Conservation (phyloP, 2,329 filamentous ascomycete species). For the Alternaria burnsii region DNA sequence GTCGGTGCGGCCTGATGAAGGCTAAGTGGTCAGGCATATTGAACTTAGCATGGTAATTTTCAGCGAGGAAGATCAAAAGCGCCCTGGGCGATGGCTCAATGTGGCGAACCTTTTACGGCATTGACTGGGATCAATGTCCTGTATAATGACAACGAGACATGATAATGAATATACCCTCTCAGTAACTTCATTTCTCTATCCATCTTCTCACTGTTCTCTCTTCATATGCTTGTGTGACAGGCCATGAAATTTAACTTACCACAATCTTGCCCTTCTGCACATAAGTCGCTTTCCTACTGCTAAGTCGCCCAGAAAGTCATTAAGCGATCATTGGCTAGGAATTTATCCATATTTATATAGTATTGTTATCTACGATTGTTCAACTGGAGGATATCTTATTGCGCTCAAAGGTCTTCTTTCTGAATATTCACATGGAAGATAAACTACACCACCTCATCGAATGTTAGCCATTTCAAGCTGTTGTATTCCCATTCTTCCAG, state of each 20-base stretch:
- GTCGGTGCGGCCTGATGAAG: background rate
- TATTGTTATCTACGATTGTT: too few relatives aligned
- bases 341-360: too few relatives aligned
- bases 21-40: constrained; percentile 6
- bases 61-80: constrained; percentile 16
- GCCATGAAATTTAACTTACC: too few relatives aligned
- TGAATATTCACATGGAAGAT: background rate
- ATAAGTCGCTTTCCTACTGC: too few relatives aligned
- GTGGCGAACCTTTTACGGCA: constrained; percentile 12
- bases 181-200: background rate
- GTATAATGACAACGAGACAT: constrained; percentile 28
- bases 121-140: constrained; percentile 18
- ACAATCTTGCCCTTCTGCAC: too few relatives aligned
- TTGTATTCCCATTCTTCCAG: constrained; percentile 16
- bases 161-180: constrained; percentile 25
- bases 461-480: background rate
- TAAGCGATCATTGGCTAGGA: too few relatives aligned
- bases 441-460: background rate
- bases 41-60: constrained; percentile 9
- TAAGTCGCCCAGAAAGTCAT: too few relatives aligned
- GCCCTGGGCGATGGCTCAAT: constrained; percentile 15
- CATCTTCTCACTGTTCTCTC: background rate
- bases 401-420: background rate
- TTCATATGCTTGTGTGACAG: background rate
- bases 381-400: background rate